Base-by-base conservation (phyloP, 176 grass and related monocot genomes). In the Triticum timopheevii region DNA sequence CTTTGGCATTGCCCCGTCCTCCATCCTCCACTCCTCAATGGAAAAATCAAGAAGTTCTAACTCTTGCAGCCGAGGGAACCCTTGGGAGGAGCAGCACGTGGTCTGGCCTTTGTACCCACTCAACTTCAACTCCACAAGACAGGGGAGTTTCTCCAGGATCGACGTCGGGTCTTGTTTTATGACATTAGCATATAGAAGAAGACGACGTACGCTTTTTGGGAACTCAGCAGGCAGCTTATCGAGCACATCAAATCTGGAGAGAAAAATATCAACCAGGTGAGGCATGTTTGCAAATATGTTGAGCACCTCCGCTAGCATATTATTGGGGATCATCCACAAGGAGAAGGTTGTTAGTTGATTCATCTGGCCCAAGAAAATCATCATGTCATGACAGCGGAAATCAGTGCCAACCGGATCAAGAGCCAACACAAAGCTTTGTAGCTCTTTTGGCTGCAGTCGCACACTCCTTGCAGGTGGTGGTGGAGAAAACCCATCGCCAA, bases 41-140 rank as follows among this genome's bases (percentile, higher is more conserved):
- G 13, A 47, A 73, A 73, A 16, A 0, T 0, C 0, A 13, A 0
- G 0, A 13, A 47, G 45, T 47, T 1, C 0, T 13, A 47, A 13
- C 0, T 49, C 4, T 71, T 73, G 20, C 13, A 64, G 66, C 1
- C 13, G 54, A 73, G 85, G 54, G 10, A 86, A 86, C 28, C 77
- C 85, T 17, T 13, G 5, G 1, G 34, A 3, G 19, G 77, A 72
- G 85, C 38, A 64, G 9, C 12, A n/a, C 65, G 71, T 86, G 49
- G 34, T 71, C 2, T 2, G n/a, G 8, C 83, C 74, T 28, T 4
- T 0, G 13, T 78, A 78, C 9, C 83, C 56, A 1, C 0, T 0
- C 40, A 85, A 27, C 1, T 1, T 0, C 0, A 85, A 44, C 25
- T 22, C 73, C 22, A 68, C 31, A 7, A 85, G 44, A 49, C 45